Evolutionary conservation across 257 asterid species (phyloP).

Genomic region (Solanum tacnaense): DNA sequence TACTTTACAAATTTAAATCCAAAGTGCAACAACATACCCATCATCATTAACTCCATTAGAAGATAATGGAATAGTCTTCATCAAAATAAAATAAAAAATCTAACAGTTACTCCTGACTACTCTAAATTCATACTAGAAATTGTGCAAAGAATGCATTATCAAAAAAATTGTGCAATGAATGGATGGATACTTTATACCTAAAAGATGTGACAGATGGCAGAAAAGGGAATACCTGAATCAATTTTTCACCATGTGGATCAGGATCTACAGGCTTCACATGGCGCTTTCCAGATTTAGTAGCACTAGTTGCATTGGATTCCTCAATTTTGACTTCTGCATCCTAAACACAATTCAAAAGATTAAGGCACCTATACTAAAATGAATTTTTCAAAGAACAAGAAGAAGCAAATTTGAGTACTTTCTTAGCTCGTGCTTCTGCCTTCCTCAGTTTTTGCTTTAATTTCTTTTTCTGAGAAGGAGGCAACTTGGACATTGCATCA

Average conservation of each 20-base stretch:
- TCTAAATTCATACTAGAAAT: neutral
- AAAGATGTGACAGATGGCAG: neutral
- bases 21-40: neutral
- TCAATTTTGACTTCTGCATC: constrained; percentile 82
- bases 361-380: neutral
- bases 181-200: neutral
- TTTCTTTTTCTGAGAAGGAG: constrained; percentile 90
- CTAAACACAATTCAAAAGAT: constrained; percentile 23
- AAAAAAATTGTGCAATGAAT: neutral
- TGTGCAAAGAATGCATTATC: neutral
- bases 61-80: neutral
- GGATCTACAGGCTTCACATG: constrained; percentile 74
- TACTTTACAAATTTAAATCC: neutral
- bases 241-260: constrained; percentile 90
- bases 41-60: neutral
- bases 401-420: constrained; percentile 30
- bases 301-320: constrained; percentile 54
- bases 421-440: constrained; percentile 97
- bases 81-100: neutral
- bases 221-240: constrained; percentile 51
- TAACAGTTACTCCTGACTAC: neutral
- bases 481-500: constrained; percentile 72
- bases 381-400: constrained; percentile 4
- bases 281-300: constrained; percentile 78
- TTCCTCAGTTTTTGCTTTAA: constrained; percentile 90